phyloP scores from a whole-genome alignment of 495 filamentous ascomycete genomes.

The Sordaria brevicollis region DNA sequence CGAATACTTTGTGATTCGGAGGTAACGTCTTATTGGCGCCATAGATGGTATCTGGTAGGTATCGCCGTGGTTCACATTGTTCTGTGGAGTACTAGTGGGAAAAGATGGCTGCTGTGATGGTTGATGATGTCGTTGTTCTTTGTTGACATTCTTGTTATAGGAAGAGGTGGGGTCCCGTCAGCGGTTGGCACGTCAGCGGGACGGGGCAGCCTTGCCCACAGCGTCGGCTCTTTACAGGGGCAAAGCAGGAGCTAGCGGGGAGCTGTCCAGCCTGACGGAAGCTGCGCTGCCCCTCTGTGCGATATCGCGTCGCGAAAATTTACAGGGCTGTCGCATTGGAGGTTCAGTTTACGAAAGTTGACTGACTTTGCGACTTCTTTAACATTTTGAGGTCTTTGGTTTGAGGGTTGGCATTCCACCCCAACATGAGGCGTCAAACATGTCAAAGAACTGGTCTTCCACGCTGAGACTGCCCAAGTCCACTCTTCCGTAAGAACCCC shows the following conservation, averaged over 20 bases:
- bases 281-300: neutral
- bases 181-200: neutral
- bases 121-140: neutral
- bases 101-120: neutral
- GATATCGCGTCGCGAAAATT: constrained; percentile 5
- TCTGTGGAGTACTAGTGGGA: neutral
- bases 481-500: constrained; percentile 32
- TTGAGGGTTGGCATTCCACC: neutral
- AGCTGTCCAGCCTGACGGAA: constrained; percentile 2
- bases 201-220: constrained; percentile 13
- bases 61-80: neutral
- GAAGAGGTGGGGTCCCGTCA: neutral
- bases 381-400: neutral
- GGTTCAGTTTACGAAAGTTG: neutral
- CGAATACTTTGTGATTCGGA: constrained; percentile 77
- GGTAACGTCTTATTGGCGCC: constrained; percentile 75
- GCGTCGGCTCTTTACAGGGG: constrained; percentile 8
- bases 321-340: neutral
- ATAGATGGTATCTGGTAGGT: constrained; percentile 30
- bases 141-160: neutral
- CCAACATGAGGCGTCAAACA: constrained; percentile 15
- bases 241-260: neutral
- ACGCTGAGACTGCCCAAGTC: constrained; percentile 40
- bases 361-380: neutral
- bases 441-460: constrained; percentile 40